These are phyloP conservation scores for Populus hybrid DNA, from an alignment of 441 rosid genomes.

Conservation along the genomic window DNA sequence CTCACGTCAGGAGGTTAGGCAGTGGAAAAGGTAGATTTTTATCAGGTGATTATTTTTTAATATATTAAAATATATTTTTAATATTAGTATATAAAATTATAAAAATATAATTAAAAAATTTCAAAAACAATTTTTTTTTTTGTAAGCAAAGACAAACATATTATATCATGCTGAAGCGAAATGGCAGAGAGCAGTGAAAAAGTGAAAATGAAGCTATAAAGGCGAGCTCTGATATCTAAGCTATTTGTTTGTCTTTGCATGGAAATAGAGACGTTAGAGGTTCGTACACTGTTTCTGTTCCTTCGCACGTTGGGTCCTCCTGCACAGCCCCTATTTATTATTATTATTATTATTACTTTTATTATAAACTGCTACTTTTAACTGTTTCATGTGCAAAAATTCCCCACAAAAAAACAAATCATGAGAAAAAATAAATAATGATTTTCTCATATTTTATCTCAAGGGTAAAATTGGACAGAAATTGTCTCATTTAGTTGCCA, in stretches of 20 bases:
- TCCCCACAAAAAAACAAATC: neutral
- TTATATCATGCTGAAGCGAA: neutral
- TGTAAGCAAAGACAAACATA: too few species aligned
- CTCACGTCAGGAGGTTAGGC: too few species aligned
- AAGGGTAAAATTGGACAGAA: neutral
- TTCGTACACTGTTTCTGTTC: slow-evolving; percentile 18
- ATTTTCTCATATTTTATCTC: neutral
- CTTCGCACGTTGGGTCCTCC: slow-evolving; percentile 29
- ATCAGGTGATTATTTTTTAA: too few species aligned
- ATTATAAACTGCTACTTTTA: neutral
- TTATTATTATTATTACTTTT: neutral
- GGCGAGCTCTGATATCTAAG: slow-evolving; percentile 21
- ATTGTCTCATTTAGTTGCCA: neutral
- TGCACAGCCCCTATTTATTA: neutral
- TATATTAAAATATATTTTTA: too few species aligned
- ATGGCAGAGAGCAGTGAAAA: neutral
- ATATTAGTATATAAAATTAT: too few species aligned
- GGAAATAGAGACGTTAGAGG: slow-evolving; percentile 40
- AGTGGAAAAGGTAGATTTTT: too few species aligned
- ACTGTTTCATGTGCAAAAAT: neutral
- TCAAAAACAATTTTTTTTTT: too few species aligned
- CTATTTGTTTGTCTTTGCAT: slow-evolving; percentile 26
- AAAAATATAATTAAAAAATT: too few species aligned
- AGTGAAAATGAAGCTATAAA: too few species aligned
- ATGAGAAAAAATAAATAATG: too few species aligned